Conservation (phyloP, 23 red algal species). For the Gracilaria gracilis region DNA sequence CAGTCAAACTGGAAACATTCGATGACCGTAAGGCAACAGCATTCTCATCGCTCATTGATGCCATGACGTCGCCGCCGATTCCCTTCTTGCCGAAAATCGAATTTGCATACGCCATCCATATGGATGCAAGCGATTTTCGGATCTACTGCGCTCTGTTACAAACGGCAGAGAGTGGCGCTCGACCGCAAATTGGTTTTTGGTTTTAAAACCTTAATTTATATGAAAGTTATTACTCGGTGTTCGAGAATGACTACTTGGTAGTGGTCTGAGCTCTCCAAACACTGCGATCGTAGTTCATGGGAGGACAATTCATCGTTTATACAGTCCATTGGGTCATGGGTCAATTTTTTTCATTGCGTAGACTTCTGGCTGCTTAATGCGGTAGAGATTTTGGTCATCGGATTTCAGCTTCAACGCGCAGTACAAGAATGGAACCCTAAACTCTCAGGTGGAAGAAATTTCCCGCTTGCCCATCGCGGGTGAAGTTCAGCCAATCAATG, state of each 20-base stretch:
- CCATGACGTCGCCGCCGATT: neutral
- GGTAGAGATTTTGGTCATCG: neutral
- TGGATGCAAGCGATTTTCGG: neutral
- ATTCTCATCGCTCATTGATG: neutral
- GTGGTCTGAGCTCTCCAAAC: too few species aligned
- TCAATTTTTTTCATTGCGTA: neutral
- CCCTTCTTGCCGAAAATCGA: neutral
- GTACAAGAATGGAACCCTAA: slow-evolving; percentile 15
- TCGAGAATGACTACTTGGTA: slow-evolving; percentile 31
- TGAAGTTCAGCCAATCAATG: neutral
- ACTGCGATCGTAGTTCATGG: slow-evolving; percentile 34
- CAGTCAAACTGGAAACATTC: slow-evolving; percentile 4
- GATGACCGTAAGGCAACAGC: neutral
- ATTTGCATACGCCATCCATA: neutral
- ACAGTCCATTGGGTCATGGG: slow-evolving; percentile 3
- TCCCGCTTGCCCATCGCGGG: neutral
- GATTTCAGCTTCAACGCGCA: neutral
- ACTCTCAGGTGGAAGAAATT: slow-evolving; percentile 1
- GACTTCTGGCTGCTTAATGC: slow-evolving; percentile 29
- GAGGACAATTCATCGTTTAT: neutral
- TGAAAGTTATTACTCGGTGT: slow-evolving; percentile 22
- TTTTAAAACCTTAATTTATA: neutral
- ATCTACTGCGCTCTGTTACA: slow-evolving; percentile 21
- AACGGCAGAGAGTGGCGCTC: neutral
- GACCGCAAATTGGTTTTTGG: slow-evolving; percentile 31